phyloP scores from a whole-genome alignment of 176 grass and related monocot genomes.

The Alopecurus myosuroides region DNA sequence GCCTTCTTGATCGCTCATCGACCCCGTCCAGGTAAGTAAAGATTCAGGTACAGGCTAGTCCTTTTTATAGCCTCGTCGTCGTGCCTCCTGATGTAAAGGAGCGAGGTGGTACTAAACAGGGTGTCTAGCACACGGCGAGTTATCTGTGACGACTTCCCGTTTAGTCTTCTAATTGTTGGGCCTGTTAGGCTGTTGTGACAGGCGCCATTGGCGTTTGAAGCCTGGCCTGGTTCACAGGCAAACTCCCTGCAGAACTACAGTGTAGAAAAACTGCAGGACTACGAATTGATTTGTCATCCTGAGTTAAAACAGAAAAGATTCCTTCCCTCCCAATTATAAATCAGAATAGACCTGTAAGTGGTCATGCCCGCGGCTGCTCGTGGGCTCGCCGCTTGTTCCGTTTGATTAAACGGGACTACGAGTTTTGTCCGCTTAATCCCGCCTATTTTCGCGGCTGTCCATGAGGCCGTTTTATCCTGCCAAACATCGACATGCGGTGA shows the following conservation, averaged over 20 bases:
- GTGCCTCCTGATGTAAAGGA: neutral
- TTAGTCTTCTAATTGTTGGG: neutral
- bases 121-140: too few species aligned
- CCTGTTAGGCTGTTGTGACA: neutral
- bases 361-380: too few species aligned
- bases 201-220: neutral
- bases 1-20: conserved; percentile 18
- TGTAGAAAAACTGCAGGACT: neutral
- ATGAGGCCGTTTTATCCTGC: too few species aligned
- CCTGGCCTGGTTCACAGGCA: neutral
- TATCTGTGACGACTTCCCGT: too few species aligned
- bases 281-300: neutral
- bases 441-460: too few species aligned
- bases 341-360: too few species aligned
- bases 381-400: too few species aligned
- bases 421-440: too few species aligned
- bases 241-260: neutral
- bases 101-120: conserved; percentile 5
- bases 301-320: neutral
- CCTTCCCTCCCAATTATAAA: neutral
- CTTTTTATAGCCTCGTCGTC: neutral
- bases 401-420: too few species aligned
- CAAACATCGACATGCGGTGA: too few species aligned
- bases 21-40: conserved; percentile 56
- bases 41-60: neutral